Percentiles rank a stretch among this genome's conserved stretches.
These are phyloP conservation scores for Aspergillus proliferans DNA, from an alignment of 2,329 filamentous ascomycete genomes.

Conservation along the genomic window DNA sequence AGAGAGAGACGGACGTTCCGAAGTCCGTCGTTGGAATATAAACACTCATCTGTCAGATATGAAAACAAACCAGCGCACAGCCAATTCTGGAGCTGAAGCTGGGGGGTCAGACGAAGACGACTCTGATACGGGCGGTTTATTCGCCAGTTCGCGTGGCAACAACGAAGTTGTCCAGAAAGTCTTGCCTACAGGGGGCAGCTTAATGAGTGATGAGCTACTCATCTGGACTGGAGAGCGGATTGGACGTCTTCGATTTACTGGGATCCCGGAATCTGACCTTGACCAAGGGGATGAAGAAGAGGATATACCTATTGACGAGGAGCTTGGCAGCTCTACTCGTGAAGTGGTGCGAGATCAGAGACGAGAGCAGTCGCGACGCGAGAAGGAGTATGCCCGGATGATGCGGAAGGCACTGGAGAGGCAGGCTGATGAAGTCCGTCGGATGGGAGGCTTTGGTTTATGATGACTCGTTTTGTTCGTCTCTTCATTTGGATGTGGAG, in stretches of 20 bases:
- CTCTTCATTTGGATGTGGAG: too few species aligned
- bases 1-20: slow-evolving; percentile 66
- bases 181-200: slow-evolving; percentile 50
- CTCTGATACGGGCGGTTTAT: slow-evolving; percentile 50
- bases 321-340: slow-evolving; percentile 20
- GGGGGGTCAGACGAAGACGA: slow-evolving; percentile 14
- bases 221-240: slow-evolving; percentile 85
- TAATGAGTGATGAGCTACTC: slow-evolving; percentile 60
- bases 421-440: slow-evolving; percentile 73
- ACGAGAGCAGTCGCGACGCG: slow-evolving; percentile 29
- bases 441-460: slow-evolving; percentile 48
- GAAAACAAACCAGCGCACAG: neutral
- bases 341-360: slow-evolving; percentile 25
- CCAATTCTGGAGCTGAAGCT: slow-evolving; percentile 6
- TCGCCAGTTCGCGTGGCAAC: slow-evolving; percentile 47
- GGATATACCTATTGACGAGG: slow-evolving; percentile 22
- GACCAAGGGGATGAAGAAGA: slow-evolving; percentile 30
- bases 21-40: slow-evolving; percentile 53
- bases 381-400: slow-evolving; percentile 56
- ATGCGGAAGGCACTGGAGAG: slow-evolving; percentile 70
- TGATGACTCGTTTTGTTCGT: neutral
- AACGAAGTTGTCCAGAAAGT: slow-evolving; percentile 75
- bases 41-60: slow-evolving; percentile 37
- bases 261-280: slow-evolving; percentile 25
- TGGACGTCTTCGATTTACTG: slow-evolving; percentile 63